phyloP scores from a whole-genome alignment of 805 yeast species.

The Candida vaughaniae region DNA sequence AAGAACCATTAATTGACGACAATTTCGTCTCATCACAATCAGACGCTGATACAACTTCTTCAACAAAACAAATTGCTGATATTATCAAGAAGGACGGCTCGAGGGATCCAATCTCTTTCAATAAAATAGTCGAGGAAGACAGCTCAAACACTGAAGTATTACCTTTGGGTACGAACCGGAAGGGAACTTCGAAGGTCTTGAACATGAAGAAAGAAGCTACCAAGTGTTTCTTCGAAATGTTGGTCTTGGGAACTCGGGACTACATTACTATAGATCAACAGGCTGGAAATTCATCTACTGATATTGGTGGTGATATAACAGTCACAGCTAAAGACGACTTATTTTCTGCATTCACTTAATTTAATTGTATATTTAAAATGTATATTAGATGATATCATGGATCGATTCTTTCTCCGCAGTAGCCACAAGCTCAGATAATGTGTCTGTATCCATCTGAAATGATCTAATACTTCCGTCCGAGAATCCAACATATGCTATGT shows the following conservation, averaged over 20 bases:
- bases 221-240: constrained; percentile 73
- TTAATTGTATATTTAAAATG: constrained; percentile 3
- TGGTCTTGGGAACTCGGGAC: constrained; percentile 77
- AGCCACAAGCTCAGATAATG: no score
- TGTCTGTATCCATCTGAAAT: no score
- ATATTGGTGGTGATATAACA: constrained; percentile 58
- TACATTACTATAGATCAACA: constrained; percentile 64
- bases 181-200: constrained; percentile 26
- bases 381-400: constrained; percentile 15
- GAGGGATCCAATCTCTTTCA: constrained; percentile 3
- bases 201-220: constrained; percentile 60
- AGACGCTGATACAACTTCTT: constrained; percentile 14
- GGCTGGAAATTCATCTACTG: constrained; percentile 15
- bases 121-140: constrained; percentile 12
- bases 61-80: constrained; percentile 55
- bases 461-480: constrained; percentile 22
- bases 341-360: constrained; percentile 12
- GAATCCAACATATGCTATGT: constrained; percentile 20
- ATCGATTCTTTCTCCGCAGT: no score
- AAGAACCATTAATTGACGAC: constrained; percentile 8
- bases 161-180: constrained; percentile 51
- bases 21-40: constrained; percentile 1
- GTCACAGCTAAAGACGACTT: constrained; percentile 46
- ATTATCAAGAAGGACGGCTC: constrained; percentile 37
- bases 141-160: constrained; percentile 28